Evolutionary conservation across 2,329 filamentous ascomycete species (phyloP).

Genomic region (Botryosphaeria dothidea): DNA sequence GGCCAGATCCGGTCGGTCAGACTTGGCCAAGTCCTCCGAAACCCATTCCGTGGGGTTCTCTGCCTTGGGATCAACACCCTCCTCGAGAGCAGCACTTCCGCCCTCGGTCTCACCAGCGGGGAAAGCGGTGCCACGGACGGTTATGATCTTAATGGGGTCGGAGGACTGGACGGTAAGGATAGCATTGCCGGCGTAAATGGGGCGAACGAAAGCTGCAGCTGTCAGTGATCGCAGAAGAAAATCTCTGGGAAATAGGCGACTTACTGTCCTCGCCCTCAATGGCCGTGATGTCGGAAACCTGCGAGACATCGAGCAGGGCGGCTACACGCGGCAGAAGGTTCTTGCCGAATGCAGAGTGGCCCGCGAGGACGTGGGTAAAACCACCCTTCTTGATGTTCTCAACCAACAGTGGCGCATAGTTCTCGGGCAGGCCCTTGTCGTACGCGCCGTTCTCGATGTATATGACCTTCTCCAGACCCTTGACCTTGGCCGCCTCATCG

Average conservation of each 20-base stretch:
- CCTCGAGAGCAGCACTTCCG: constrained; percentile 74
- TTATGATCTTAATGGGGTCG: constrained; percentile 84
- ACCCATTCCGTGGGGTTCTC: constrained; percentile 81
- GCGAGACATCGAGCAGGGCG: constrained; percentile 86
- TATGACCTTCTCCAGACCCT: constrained; percentile 89
- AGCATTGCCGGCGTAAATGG: constrained; percentile 96
- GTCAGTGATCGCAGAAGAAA: constrained; percentile 8
- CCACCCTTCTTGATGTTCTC: constrained; percentile 97
- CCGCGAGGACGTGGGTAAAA: constrained; percentile 87
- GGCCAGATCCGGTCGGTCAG: constrained; percentile 87
- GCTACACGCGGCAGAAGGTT: constrained; percentile 88
- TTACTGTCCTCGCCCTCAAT: constrained; percentile 84
- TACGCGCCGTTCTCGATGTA: constrained; percentile 86
- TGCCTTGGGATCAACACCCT: constrained; percentile 80
- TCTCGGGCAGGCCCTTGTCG: constrained; percentile 92
- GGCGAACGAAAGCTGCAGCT: constrained; percentile 74
- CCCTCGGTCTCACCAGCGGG: constrained; percentile 69
- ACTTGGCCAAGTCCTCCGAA: constrained; percentile 89
- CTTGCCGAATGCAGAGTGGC: constrained; percentile 96
- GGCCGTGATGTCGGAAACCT: constrained; percentile 86
- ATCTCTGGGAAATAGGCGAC: neutral
- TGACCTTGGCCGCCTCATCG: constrained; percentile 82
- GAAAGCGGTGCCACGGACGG: constrained; percentile 91
- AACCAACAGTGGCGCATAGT: constrained; percentile 86
- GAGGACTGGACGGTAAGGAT: constrained; percentile 93